Base-by-base conservation (phyloP, 1,284 basidiomycete species). In the Ganoderma multipileum region DNA sequence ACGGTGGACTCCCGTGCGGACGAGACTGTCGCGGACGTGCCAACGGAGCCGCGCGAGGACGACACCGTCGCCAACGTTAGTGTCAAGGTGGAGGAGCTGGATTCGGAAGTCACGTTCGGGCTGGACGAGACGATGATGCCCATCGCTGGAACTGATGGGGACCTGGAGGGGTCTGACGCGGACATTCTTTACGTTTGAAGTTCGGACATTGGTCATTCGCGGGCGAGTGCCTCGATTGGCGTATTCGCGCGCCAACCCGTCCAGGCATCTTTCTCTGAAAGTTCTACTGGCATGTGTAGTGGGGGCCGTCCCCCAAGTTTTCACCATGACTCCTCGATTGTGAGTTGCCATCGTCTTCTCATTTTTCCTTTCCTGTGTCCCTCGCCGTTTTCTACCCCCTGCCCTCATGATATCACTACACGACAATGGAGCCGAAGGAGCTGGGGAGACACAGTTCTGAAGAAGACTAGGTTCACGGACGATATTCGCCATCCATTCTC, bases 71-170 rank as follows among this genome's bases (percentile, higher is more conserved):
- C n/a, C n/a, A n/a, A n/a, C n/a, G n/a, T n/a, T n/a, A n/a, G n/a
- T 16, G 54, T 61, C 50, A 61, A 60, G 5, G 30, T 65, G 38
- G 72, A 74, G 23, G 74, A 73, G 9, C 63, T 75, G 23, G 44
- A 23, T 2, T 23, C 44, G 44, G 75, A 74, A 2, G 64, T 77
- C 30, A 72, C 73, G 14, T 72, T 73, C 41, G 74, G 72, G 20
- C 65, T 77, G 26, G 72, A 76, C 20, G 73, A 71, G 20, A 23
- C 76, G 71, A 72, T 74, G 8, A 68, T 78, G 58, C 67, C 70
- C 8, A n/a, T 76, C 28, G 63, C 64, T 4, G 62, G 55, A 6
- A 18, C 30, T 8, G 33, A 41, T 59, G 58, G 58, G 38, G 23
- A 23, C 8, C 8, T 47, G n/a, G 33, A 58, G 55, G 18, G 30